Conservation (phyloP, 2,329 filamentous ascomycete genomes). For the Apiospora aurea region DNA sequence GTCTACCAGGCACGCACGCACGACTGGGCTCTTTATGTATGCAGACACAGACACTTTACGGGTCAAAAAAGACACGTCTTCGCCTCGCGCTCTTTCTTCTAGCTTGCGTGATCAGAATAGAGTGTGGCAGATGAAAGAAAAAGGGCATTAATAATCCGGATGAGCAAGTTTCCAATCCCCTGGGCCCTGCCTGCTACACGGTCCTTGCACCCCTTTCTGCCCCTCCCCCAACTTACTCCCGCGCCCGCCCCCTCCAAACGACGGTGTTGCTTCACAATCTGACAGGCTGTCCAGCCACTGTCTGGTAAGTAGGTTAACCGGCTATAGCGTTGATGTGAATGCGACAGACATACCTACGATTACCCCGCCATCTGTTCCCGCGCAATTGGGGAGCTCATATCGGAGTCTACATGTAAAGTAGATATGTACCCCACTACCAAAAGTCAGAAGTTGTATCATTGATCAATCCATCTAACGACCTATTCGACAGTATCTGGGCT, state of each 20-base stretch:
- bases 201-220: neutral
- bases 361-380: constrained; percentile 1
- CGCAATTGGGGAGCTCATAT: neutral
- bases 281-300: neutral
- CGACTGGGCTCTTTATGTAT: constrained; percentile 5
- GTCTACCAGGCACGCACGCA: too few species aligned
- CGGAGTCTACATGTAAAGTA: too few species aligned
- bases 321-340: neutral
- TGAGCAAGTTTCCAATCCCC: constrained; percentile 18
- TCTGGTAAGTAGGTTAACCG: constrained; percentile 6
- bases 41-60: neutral
- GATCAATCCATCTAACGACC: too few species aligned
- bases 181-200: neutral
- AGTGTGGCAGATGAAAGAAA: neutral
- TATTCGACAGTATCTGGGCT: neutral
- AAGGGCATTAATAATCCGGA: constrained; percentile 16
- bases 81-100: neutral
- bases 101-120: constrained; percentile 8
- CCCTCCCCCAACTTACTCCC: constrained; percentile 2
- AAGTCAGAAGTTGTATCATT: neutral
- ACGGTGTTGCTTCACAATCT: constrained; percentile 11
- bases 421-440: neutral
- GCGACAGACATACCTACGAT: too few species aligned
- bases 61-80: constrained; percentile 7
- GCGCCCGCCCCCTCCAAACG: constrained; percentile 3